Conservation (phyloP, 176 grass and related monocot genomes). For the Ensete glaucum region DNA sequence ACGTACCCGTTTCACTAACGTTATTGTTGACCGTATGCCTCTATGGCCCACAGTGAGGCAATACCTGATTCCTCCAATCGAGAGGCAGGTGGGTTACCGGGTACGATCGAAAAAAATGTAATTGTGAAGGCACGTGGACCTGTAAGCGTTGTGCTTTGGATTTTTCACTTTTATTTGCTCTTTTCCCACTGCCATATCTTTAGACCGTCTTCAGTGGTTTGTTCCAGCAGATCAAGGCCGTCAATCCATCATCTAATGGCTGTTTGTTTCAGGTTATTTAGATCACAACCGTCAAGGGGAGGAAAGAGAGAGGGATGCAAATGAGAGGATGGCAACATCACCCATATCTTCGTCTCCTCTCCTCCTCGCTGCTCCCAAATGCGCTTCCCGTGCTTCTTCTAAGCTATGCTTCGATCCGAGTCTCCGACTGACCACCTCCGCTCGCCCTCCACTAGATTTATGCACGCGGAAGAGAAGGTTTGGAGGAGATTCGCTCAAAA, state of each 20-base stretch:
- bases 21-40: neutral
- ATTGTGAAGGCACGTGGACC: neutral
- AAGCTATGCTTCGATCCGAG: neutral
- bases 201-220: too few relatives aligned
- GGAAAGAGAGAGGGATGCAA: neutral
- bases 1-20: neutral
- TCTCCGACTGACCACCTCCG: neutral
- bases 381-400: conserved; percentile 13
- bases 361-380: neutral
- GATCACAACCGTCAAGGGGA: too few relatives aligned
- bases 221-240: too few relatives aligned
- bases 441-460: neutral
- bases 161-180: neutral
- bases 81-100: accelerated
- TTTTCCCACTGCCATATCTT: too few relatives aligned
- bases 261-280: too few relatives aligned
- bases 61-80: neutral
- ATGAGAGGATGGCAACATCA: neutral
- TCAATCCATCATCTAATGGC: too few relatives aligned
- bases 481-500: neutral
- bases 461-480: neutral
- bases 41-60: neutral
- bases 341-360: conserved; percentile 1
- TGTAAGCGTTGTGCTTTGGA: neutral
- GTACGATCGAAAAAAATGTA: neutral